These are phyloP conservation scores for Acer yangbiense DNA, from an alignment of 345 rosid species.

Conservation along the genomic window DNA sequence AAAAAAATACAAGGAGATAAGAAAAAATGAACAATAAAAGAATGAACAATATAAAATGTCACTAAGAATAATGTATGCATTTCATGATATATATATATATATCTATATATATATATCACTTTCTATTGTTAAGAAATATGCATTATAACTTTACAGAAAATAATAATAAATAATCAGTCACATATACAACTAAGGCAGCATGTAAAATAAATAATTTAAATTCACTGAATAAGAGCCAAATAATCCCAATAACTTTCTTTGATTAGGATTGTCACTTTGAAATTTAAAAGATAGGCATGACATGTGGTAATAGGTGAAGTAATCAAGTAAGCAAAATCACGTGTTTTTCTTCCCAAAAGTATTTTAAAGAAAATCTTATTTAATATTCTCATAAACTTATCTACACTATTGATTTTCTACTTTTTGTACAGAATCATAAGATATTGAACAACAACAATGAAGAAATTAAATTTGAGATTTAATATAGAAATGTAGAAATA, in stretches of 20 bases:
- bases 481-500: neutral
- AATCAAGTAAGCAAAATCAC: neutral
- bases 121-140: neutral
- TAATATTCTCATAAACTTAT: neutral
- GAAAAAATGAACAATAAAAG: constrained; percentile 7
- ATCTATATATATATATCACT: neutral
- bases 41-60: neutral
- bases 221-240: neutral
- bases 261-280: neutral
- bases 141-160: neutral
- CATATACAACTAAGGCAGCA: neutral
- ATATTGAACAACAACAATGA: neutral
- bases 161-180: neutral
- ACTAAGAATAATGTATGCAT: neutral
- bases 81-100: neutral
- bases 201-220: neutral
- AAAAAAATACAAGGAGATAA: constrained; percentile 17
- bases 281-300: neutral
- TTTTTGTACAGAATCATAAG: neutral
- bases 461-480: neutral
- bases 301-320: neutral
- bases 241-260: neutral
- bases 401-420: neutral
- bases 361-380: neutral
- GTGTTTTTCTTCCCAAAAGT: neutral